A percentile compares a stretch with the other conserved stretches of the same genome.
These are phyloP conservation scores for Luffa aegyptiaca DNA, from an alignment of 306 rosid species.

Conservation along the genomic window DNA sequence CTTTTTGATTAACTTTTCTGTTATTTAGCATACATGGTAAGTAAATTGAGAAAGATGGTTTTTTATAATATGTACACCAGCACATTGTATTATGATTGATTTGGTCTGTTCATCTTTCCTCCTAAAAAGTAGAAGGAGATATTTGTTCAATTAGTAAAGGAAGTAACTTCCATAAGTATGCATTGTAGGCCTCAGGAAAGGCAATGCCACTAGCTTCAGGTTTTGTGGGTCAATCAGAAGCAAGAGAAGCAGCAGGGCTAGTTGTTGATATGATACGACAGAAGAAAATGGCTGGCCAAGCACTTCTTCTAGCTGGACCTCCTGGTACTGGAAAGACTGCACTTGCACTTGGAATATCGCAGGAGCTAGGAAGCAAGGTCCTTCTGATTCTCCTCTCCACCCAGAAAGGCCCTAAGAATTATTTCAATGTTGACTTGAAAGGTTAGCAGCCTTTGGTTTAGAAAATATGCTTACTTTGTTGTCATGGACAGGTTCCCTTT, in stretches of 20 bases:
- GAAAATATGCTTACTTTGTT: background rate
- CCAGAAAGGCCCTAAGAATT: background rate
- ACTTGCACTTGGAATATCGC: slow-evolving; percentile 82
- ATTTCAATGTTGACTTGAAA: background rate
- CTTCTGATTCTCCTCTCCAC: background rate
- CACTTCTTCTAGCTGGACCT: slow-evolving; percentile 94
- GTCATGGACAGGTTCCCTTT: slow-evolving; percentile 59
- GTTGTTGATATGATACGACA: slow-evolving; percentile 92
- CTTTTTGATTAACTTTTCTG: background rate
- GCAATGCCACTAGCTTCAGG: slow-evolving; percentile 79
- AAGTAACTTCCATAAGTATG: background rate
- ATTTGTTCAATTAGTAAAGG: background rate
- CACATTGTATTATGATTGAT: background rate
- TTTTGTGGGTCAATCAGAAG: slow-evolving; percentile 92
- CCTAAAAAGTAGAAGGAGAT: background rate
- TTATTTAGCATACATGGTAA: background rate
- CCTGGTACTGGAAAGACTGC: slow-evolving; percentile 99
- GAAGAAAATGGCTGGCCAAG: slow-evolving; percentile 97
- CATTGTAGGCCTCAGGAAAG: slow-evolving; percentile 49
- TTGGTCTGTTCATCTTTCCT: background rate
- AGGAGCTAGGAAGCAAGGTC: slow-evolving; percentile 98
- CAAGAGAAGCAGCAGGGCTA: slow-evolving; percentile 88
- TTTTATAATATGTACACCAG: background rate
- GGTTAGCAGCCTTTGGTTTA: background rate
- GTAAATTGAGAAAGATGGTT: background rate